Evolutionary conservation across 208 protist genomes (phyloP), one percentile per base, ranked within the genome.

Genomic region (Lotmaria passim): DNA sequence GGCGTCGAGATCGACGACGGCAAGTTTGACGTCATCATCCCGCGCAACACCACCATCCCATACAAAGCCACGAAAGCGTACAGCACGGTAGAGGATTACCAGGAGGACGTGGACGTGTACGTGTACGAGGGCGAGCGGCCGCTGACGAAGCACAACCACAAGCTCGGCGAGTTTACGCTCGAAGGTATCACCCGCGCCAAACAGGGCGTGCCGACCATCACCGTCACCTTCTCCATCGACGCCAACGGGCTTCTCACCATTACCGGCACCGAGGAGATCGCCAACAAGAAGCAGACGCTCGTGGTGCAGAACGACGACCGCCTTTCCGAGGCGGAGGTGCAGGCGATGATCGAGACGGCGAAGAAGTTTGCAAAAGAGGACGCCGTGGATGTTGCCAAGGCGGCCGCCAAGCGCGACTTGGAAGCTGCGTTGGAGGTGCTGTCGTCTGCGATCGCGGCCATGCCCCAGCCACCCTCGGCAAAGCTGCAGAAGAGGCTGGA

Each of bases 121-220:
- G 98, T 99, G n/a, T 99, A 93, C 81, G 98, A 99, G 81, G 99
- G 99, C 62, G 98, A 99, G 90, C 97, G 98, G 28, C 71, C 89
- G 17, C 86, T 97, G 76, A 99, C 98, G 51, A 90, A 92, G 64
- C 94, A 99, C 87, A 99, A 99, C 96, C 98, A 99, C 84, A 85
- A 98, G 11, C 90, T 99, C 14, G 99, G 99, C 28, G 73, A 84
- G 52, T 97, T 97, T 74, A 67, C 81, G 7, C 85, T 97, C 24
- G 91, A 87, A 60, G 97, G 94, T 64, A 99, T 99, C 57, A 93
- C 98, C 10, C 92, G 96, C 17, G 98, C 98, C 3, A 89, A 93
- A 64, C 81, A 96, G 55, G 99, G 99, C 62, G 93, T 96, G n/a
- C 98, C 98, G 33, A 97, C 99, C 72, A 98, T 99, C 75, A 96